phyloP scores from a whole-genome alignment of 2,329 filamentous ascomycete species.

The Grosmannia huntii region DNA sequence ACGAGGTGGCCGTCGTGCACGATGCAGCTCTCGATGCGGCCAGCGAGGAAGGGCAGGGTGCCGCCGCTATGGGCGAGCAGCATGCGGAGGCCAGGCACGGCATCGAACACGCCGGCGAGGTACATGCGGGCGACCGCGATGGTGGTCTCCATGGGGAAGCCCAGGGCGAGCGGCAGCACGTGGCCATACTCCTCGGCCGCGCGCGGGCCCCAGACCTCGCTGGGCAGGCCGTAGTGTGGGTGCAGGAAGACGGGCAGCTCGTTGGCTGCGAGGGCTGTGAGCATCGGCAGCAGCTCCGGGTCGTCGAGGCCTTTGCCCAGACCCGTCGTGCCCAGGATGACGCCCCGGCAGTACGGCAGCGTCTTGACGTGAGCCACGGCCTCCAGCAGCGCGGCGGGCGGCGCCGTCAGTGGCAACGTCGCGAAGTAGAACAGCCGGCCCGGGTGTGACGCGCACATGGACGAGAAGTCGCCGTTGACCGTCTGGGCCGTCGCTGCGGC shows the following conservation, averaged over 20 bases:
- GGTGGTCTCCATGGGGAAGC: slow-evolving; percentile 86
- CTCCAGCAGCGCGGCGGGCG: slow-evolving; percentile 44
- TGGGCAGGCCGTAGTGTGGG: slow-evolving; percentile 81
- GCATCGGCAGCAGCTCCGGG: slow-evolving; percentile 56
- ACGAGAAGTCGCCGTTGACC: slow-evolving; percentile 69
- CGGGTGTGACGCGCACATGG: slow-evolving; percentile 52
- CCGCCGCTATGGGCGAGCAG: slow-evolving; percentile 81
- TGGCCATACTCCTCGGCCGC: slow-evolving; percentile 59
- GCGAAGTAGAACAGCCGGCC: slow-evolving; percentile 73
- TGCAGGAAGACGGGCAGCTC: slow-evolving; percentile 68
- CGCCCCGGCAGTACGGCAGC: slow-evolving; percentile 62
- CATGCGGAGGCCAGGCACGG: slow-evolving; percentile 54
- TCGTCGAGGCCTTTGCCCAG: slow-evolving; percentile 71
- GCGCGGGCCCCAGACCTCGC: slow-evolving; percentile 64
- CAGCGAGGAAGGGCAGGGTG: slow-evolving; percentile 77
- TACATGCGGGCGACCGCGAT: slow-evolving; percentile 83
- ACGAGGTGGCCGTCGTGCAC: slow-evolving; percentile 68
- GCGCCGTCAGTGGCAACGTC: slow-evolving; percentile 63
- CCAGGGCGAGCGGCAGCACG: slow-evolving; percentile 71
- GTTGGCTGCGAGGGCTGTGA: slow-evolving; percentile 52
- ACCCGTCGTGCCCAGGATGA: slow-evolving; percentile 78
- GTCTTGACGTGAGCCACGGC: slow-evolving; percentile 50
- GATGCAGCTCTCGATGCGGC: slow-evolving; percentile 78
- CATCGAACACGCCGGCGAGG: slow-evolving; percentile 73
- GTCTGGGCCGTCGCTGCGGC: slow-evolving; percentile 49